Percentiles rank a stretch among this genome's conserved stretches.
Conservation (phyloP, 2,329 filamentous ascomycete species). For the Venturia nashicola region DNA sequence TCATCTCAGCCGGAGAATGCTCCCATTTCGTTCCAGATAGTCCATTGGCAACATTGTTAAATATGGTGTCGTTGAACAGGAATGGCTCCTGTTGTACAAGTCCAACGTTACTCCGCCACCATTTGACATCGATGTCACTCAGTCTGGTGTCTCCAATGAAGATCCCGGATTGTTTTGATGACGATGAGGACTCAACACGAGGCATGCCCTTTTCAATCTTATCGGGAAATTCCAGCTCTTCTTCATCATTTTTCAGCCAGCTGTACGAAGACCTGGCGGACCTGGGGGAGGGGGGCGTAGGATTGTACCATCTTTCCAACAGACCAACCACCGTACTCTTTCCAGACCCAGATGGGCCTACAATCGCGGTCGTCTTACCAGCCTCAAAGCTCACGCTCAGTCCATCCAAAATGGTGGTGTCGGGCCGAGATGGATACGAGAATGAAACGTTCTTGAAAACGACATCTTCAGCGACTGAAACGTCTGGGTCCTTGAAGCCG, state of each 20-base stretch:
- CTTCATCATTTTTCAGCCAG: not conserved
- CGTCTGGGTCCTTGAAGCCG: conserved; percentile 13
- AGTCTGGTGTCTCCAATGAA: conserved; percentile 18
- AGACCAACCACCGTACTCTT: conserved; percentile 33
- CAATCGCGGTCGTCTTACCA: conserved; percentile 31
- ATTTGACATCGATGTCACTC: conserved; percentile 24
- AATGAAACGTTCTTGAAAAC: conserved; percentile 28
- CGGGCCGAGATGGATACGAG: conserved; percentile 31
- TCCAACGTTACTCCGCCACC: conserved; percentile 35
- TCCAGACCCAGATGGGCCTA: conserved; percentile 32
- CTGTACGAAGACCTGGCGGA: not conserved
- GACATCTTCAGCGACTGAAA: conserved; percentile 21
- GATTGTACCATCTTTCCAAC: conserved; percentile 26
- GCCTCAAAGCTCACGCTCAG: conserved; percentile 24
- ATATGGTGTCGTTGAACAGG: conserved; percentile 28
- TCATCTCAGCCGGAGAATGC: conserved; percentile 40
- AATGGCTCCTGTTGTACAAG: conserved; percentile 30
- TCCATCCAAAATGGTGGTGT: conserved; percentile 26
- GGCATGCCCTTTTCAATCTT: not conserved
- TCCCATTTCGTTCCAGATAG: conserved; percentile 33
- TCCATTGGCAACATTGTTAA: conserved; percentile 26
- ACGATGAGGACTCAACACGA: conserved; percentile 12
- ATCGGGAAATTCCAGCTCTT: not conserved
- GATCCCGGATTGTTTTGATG: conserved; percentile 11
- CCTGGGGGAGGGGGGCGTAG: not conserved